Conservation (phyloP, 108 stramenopile species). For the Skeletonema grethae region DNA sequence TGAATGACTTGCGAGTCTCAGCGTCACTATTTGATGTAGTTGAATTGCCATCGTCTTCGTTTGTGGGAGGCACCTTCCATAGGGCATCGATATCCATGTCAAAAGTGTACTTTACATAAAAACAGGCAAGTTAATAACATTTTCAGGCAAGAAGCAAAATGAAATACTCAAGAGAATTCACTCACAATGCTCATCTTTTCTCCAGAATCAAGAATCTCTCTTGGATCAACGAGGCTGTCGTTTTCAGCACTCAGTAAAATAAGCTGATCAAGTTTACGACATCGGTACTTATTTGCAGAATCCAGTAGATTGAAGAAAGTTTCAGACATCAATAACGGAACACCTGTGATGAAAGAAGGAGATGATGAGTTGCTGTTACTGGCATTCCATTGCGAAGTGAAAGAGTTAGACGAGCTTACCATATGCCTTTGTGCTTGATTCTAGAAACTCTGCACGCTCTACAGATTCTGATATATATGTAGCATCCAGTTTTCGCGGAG, state of each 20-base stretch:
- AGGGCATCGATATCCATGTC: slow-evolving; percentile 84
- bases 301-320: slow-evolving; percentile 77
- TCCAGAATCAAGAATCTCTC: slow-evolving; percentile 29
- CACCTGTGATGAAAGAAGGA: background rate
- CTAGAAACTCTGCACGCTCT: slow-evolving; percentile 86
- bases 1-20: background rate
- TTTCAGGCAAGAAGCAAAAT: no score
- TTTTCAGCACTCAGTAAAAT: slow-evolving; percentile 64
- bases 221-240: slow-evolving; percentile 33
- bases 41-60: slow-evolving; percentile 29
- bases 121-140: background rate
- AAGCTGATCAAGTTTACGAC: slow-evolving; percentile 81
- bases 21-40: background rate
- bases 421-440: slow-evolving; percentile 91
- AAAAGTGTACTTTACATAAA: slow-evolving; percentile 53
- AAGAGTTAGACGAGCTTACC: slow-evolving; percentile 18
- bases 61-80: slow-evolving; percentile 35
- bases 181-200: slow-evolving; percentile 47
- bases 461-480: slow-evolving; percentile 93
- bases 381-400: no score
- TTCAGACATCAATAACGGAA: slow-evolving; percentile 88
- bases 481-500: slow-evolving; percentile 92
- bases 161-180: background rate
- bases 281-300: slow-evolving; percentile 62
- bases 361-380: no score